These are phyloP conservation scores for Lagenidium sp. DNA, from an alignment of 352 stramenopile genomes.

Conservation along the genomic window DNA sequence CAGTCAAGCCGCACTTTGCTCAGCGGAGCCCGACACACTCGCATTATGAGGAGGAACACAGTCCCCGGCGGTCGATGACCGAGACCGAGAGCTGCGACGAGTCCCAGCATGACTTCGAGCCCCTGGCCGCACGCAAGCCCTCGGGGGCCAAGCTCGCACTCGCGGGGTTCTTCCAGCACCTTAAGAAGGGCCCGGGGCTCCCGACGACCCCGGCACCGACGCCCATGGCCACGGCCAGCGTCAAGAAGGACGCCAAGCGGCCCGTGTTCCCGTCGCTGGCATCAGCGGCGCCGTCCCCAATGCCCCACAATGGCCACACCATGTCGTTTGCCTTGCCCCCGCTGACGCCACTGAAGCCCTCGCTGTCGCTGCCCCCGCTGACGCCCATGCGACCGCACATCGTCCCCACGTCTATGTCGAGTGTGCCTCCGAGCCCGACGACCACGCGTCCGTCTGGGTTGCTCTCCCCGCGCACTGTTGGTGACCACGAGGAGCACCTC, in stretches of 20 bases:
- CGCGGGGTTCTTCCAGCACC: slow-evolving; percentile 58
- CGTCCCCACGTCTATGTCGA: not conserved
- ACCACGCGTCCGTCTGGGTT: no score
- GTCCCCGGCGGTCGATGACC: slow-evolving; percentile 17
- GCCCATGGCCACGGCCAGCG: slow-evolving; percentile 55
- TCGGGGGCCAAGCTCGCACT: slow-evolving; percentile 37
- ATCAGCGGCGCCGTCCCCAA: slow-evolving; percentile 14
- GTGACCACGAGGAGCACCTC: slow-evolving; percentile 8
- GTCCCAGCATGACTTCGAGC: slow-evolving; percentile 13
- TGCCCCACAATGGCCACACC: slow-evolving; percentile 2
- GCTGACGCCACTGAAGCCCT: slow-evolving; percentile 10
- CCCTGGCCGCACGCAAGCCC: slow-evolving; percentile 1
- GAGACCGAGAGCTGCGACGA: slow-evolving; percentile 20
- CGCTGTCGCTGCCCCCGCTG: slow-evolving; percentile 11
- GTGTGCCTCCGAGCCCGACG: slow-evolving; percentile 3
- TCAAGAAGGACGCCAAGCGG: slow-evolving; percentile 59
- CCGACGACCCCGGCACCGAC: slow-evolving; percentile 52
- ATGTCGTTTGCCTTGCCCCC: slow-evolving; percentile 6
- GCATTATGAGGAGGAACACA: slow-evolving; percentile 16
- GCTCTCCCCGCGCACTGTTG: no score
- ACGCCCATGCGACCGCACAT: slow-evolving; percentile 8
- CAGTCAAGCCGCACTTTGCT: no score
- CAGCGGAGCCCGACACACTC: slow-evolving; percentile 9
- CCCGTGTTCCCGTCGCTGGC: slow-evolving; percentile 40
- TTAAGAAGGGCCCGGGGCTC: slow-evolving; percentile 40